A percentile compares a stretch with the other conserved stretches of the same genome.
Conservation (phyloP, 345 rosid species). For the Populus davidiana region DNA sequence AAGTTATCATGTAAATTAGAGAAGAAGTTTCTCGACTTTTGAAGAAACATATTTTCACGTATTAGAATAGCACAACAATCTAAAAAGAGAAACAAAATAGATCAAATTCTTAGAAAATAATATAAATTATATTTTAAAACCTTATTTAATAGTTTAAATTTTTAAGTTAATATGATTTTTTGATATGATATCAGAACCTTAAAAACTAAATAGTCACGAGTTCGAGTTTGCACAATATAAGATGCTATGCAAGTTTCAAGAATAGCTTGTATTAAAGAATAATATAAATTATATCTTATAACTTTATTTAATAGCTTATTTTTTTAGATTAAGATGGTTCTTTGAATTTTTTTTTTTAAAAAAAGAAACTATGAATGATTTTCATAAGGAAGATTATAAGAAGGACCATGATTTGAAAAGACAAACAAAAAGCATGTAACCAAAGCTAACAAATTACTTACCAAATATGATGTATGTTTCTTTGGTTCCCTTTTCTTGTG, state of each 20-base stretch:
- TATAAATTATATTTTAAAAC: no score
- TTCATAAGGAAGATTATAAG: not conserved
- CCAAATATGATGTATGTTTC: not conserved
- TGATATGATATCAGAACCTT: fast-evolving
- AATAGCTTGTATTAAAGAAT: no score
- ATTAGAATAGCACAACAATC: not conserved
- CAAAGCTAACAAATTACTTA: not conserved
- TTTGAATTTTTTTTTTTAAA: no score
- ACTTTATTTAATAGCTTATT: no score
- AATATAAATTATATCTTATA: no score
- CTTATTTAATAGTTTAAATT: no score
- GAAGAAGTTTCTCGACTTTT: not conserved
- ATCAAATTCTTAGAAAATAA: not conserved
- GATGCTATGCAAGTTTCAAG: no score
- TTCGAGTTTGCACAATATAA: no score
- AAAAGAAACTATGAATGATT: not conserved
- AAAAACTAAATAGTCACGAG: no score
- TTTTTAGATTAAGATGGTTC: no score
- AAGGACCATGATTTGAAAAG: not conserved
- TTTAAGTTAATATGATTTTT: no score
- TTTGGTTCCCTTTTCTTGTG: not conserved
- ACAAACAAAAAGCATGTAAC: not conserved
- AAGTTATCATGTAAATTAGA: not conserved
- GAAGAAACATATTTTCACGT: not conserved
- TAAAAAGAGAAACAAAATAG: not conserved